A percentile compares a stretch with the other conserved stretches of the same genome.
phyloP scores from a whole-genome alignment of 179 eudicot genomes.

The Beta corolliflora region DNA sequence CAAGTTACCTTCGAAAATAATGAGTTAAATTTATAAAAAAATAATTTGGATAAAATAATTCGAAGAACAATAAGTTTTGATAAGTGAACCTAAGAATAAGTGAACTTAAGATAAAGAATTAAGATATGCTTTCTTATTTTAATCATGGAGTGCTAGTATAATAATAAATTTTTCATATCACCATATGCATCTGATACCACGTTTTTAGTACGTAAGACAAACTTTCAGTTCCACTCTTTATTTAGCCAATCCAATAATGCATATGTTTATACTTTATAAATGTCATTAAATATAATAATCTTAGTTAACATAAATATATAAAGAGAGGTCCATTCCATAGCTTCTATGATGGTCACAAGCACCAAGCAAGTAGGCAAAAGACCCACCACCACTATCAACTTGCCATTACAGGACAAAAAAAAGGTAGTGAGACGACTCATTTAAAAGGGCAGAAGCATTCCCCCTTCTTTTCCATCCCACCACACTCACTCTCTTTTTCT shows the following conservation, averaged over 20 bases:
- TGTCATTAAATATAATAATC: neutral
- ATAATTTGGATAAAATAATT: too few species aligned
- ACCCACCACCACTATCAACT: constrained; percentile 22
- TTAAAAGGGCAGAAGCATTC: constrained; percentile 13
- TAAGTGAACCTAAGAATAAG: too few species aligned
- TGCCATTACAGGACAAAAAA: constrained; percentile 21
- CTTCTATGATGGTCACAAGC: constrained; percentile 21
- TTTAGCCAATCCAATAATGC: neutral
- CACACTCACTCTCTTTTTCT: neutral
- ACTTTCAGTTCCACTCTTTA: neutral
- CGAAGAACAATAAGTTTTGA: too few species aligned
- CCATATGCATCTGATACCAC: neutral
- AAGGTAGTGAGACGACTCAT: neutral
- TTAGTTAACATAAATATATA: neutral
- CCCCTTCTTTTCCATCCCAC: constrained; percentile 7
- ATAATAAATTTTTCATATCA: neutral
- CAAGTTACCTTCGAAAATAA: too few species aligned
- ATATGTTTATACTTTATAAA: neutral
- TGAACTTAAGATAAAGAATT: too few species aligned
- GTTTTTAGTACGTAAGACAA: constrained; percentile 1
- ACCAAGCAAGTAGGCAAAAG: constrained; percentile 17
- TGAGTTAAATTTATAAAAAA: too few species aligned
- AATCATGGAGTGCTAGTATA: too few species aligned
- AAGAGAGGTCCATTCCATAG: neutral
- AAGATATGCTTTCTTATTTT: too few species aligned